Percentiles rank a stretch among this genome's conserved stretches.
phyloP scores from a whole-genome alignment of 2,329 filamentous ascomycete species.

The Pseudocercospora fuligena region DNA sequence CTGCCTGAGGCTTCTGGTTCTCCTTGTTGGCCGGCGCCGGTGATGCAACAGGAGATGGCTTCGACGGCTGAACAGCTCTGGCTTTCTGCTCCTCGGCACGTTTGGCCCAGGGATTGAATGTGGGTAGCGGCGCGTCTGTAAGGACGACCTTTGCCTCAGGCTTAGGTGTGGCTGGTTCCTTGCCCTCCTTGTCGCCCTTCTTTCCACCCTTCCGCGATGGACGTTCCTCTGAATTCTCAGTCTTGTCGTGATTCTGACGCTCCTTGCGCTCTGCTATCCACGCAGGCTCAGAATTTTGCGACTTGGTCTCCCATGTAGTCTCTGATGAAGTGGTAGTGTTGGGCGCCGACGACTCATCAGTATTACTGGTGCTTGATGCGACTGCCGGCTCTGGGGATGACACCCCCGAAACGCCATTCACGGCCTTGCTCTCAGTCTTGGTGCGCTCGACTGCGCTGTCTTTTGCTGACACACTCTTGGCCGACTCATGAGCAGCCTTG shows the following conservation, averaged over 20 bases:
- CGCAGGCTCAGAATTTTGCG: constrained; percentile 64
- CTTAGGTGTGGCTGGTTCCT: constrained; percentile 29
- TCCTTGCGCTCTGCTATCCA: constrained; percentile 61
- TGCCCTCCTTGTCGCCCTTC: constrained; percentile 32
- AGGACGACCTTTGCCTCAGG: constrained; percentile 59
- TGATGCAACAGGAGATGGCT: constrained; percentile 17
- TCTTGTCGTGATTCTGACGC: constrained; percentile 34
- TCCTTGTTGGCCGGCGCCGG: constrained; percentile 28
- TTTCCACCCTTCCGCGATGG: constrained; percentile 25
- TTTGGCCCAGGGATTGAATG: constrained; percentile 87
- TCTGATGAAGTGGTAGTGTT: constrained; percentile 64
- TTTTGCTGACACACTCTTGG: constrained; percentile 37
- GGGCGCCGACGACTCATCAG: constrained; percentile 64
- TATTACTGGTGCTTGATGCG: constrained; percentile 60
- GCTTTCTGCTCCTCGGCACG: constrained; percentile 69
- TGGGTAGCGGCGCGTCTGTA: constrained; percentile 79
- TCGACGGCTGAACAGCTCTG: constrained; percentile 44
- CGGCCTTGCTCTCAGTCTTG: constrained; percentile 36
- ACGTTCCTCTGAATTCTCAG: constrained; percentile 22
- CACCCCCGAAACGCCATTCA: constrained; percentile 35
- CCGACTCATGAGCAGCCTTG: constrained; percentile 31
- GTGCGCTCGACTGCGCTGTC: constrained; percentile 38
- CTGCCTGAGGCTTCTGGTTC: constrained; percentile 36
- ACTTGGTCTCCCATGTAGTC: constrained; percentile 69
- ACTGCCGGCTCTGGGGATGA: constrained; percentile 60